These are phyloP conservation scores for Ochromonas danica DNA, from an alignment of 108 stramenopile species.

Conservation along the genomic window DNA sequence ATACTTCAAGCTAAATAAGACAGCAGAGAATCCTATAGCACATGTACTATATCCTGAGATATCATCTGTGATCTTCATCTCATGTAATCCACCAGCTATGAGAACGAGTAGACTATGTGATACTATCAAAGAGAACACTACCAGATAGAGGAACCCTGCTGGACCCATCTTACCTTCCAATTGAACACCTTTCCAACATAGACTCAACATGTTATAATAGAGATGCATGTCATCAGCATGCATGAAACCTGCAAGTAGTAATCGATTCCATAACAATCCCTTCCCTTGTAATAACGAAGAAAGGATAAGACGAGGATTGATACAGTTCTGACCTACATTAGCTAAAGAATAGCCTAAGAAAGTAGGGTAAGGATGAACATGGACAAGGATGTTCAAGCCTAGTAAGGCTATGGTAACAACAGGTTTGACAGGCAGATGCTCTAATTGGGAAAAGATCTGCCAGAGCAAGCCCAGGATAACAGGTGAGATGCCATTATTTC, in stretches of 20 bases:
- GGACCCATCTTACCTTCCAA: constrained; percentile 50
- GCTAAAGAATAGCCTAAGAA: constrained; percentile 24
- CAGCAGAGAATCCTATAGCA: constrained; percentile 53
- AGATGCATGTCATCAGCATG: constrained; percentile 56
- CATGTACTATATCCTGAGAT: constrained; percentile 42
- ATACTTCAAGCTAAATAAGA: constrained; percentile 56
- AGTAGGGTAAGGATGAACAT: not conserved
- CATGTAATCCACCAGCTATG: constrained; percentile 41
- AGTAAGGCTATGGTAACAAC: constrained; percentile 38
- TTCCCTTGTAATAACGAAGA: not conserved
- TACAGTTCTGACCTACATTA: constrained; percentile 24
- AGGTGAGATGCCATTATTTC: too few species aligned
- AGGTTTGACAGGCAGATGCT: constrained; percentile 10
- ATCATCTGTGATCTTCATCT: not conserved
- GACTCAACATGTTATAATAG: constrained; percentile 55
- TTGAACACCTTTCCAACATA: constrained; percentile 52
- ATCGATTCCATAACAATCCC: not conserved
- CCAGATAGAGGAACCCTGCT: constrained; percentile 38
- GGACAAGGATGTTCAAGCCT: constrained; percentile 30
- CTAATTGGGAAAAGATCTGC: not conserved
- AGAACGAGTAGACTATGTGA: constrained; percentile 45
- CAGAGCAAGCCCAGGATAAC: not conserved
- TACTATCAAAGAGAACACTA: constrained; percentile 40
- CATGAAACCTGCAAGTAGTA: constrained; percentile 47
- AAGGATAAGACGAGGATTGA: constrained; percentile 24